Evolutionary conservation across 2,329 filamentous ascomycete genomes (phyloP).

Genomic region (Fusarium agapanthi): DNA sequence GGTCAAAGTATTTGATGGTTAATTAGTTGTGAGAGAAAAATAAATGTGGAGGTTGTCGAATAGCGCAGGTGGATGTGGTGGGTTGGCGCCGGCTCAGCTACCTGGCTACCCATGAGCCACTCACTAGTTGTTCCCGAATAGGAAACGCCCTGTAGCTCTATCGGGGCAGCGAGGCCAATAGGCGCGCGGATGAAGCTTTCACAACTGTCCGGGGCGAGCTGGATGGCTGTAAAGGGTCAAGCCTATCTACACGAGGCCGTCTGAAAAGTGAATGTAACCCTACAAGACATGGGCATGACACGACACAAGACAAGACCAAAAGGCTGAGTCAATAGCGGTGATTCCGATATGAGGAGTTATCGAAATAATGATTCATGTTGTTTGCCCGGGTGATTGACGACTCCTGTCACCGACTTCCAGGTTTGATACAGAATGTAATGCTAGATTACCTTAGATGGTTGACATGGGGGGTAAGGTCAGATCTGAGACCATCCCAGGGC

Average conservation of each 20-base stretch:
- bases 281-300: neutral
- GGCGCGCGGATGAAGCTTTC: slow-evolving; percentile 38
- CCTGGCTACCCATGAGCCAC: slow-evolving; percentile 37
- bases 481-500: slow-evolving; percentile 15
- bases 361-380: slow-evolving; percentile 5
- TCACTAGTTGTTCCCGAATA: slow-evolving; percentile 38
- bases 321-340: slow-evolving; percentile 33
- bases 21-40: neutral
- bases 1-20: slow-evolving; percentile 11
- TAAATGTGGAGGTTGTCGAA: slow-evolving; percentile 7
- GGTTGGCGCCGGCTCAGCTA: slow-evolving; percentile 39
- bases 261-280: slow-evolving; percentile 36
- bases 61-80: slow-evolving; percentile 29
- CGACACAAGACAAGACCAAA: slow-evolving; percentile 3
- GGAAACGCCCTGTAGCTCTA: slow-evolving; percentile 33
- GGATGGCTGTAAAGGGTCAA: slow-evolving; percentile 40
- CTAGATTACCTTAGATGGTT: slow-evolving; percentile 10
- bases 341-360: slow-evolving; percentile 25
- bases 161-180: slow-evolving; percentile 39
- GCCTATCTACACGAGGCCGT: slow-evolving; percentile 31
- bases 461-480: neutral
- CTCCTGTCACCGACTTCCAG: neutral
- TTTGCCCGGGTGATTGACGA: neutral
- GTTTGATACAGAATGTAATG: neutral
- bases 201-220: slow-evolving; percentile 41